Base-by-base conservation (phyloP, 495 filamentous ascomycete species). In the Trichocladium uniseriatum region DNA sequence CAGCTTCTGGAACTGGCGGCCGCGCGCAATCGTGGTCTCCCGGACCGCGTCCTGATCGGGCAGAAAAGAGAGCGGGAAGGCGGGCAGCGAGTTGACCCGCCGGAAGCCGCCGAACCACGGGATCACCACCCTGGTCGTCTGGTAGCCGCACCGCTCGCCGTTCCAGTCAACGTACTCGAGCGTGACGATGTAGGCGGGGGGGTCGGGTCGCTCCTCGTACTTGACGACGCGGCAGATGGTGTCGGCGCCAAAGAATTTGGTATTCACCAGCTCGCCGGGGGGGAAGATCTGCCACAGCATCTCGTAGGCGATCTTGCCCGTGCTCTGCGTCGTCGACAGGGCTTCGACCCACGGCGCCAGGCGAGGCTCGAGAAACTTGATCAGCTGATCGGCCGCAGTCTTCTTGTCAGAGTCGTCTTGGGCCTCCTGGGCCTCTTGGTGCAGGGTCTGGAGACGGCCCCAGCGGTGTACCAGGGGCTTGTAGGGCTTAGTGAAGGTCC, bases 401-500 rank as follows among this genome's bases (percentile, higher is more conserved):
- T n/a, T n/a, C n/a, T n/a, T n/a, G n/a, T n/a, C n/a, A n/a, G n/a
- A n/a, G n/a, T n/a, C 20, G 45, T 56, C 10, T 29, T 29, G 5
- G 27, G 14, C 56, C 53, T 42, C 31, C 11, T 21, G 44, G 34
- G 38, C 59, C 1, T 49, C 9, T 19, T 28, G 3, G 2, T 48
- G 45, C 24, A 56, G 36, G 4, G 28, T 39, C 38, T 67, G 48
- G 31, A 83, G 63, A 3, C 62, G 54, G 0, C 72, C 58, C 79
- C 79, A 83, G 15, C 81, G 72, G 55, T 83, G 77, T 21, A 83
- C 72, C 10, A 84, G 64, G 5, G 79, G 73, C 48, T 68, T 63
- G 56, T 78, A 83, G 0, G 74, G 74, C 0, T 63, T 60, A 1
- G 24, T 51, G 54, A 83, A 79, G 14, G 76, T 74, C 37, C 80